These are phyloP conservation scores for Flammula alnicola DNA, from an alignment of 1,284 basidiomycete genomes.

Conservation along the genomic window DNA sequence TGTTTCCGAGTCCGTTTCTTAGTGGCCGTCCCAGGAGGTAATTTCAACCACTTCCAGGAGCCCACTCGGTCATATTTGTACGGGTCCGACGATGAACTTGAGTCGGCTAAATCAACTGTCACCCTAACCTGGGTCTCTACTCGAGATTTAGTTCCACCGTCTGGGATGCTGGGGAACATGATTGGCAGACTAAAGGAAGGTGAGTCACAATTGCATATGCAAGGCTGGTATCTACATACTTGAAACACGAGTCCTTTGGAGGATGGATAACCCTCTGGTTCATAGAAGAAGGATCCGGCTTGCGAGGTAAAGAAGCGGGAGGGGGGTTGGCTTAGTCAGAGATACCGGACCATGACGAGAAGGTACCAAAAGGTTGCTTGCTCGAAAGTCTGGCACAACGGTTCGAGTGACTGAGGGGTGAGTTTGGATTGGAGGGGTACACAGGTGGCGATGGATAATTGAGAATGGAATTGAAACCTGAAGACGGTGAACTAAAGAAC, in stretches of 20 bases:
- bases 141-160: slow-evolving; percentile 87
- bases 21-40: slow-evolving; percentile 80
- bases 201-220: slow-evolving; percentile 12
- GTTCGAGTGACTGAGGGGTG: slow-evolving; percentile 20
- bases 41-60: slow-evolving; percentile 82
- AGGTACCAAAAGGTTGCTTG: slow-evolving; percentile 39
- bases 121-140: slow-evolving; percentile 93
- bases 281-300: slow-evolving; percentile 50
- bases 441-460: slow-evolving; percentile 33
- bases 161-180: slow-evolving; percentile 84
- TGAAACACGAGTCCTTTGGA: slow-evolving; percentile 72
- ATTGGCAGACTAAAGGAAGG: slow-evolving; percentile 62
- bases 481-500: slow-evolving; percentile 33
- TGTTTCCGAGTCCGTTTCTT: slow-evolving; percentile 86
- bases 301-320: slow-evolving; percentile 57
- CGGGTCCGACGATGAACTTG: slow-evolving; percentile 64
- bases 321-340: slow-evolving; percentile 63
- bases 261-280: slow-evolving; percentile 67
- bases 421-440: slow-evolving; percentile 26
- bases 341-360: slow-evolving; percentile 38
- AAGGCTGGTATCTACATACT: slow-evolving; percentile 49
- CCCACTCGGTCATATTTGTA: slow-evolving; percentile 75
- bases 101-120: slow-evolving; percentile 74
- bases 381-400: slow-evolving; percentile 33
- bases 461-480: slow-evolving; percentile 30